These are phyloP conservation scores for Fraxinus platypoda DNA, from an alignment of 305 asterid genomes.

Conservation along the genomic window DNA sequence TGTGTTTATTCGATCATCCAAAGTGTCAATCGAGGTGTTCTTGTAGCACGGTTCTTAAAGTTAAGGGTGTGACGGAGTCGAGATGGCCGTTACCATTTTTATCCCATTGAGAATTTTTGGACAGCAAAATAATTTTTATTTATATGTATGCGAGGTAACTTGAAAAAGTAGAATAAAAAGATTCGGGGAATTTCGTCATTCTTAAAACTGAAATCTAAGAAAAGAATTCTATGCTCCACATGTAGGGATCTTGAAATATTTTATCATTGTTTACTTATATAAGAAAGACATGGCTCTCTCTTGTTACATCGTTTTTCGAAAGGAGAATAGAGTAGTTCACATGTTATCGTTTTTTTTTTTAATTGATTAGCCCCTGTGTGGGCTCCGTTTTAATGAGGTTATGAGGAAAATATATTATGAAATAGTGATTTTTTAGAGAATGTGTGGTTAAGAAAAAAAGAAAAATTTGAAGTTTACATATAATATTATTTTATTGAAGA, in stretches of 20 bases:
- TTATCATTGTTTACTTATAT: not conserved
- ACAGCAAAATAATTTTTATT: not conserved
- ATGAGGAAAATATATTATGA: too few relatives aligned
- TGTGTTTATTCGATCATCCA: too few relatives aligned
- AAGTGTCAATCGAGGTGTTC: too few relatives aligned
- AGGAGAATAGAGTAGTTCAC: not conserved
- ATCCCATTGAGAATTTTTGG: not conserved
- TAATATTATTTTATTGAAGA: too few relatives aligned
- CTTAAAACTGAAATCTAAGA: not conserved
- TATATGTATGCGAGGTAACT: not conserved
- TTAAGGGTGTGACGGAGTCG: not conserved
- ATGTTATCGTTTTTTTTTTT: too few relatives aligned
- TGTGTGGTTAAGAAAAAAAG: too few relatives aligned
- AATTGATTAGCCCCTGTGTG: not conserved
- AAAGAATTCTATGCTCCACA: not conserved
- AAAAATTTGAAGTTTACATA: too few relatives aligned
- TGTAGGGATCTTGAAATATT: not conserved
- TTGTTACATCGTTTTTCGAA: not conserved
- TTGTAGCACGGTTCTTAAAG: too few relatives aligned
- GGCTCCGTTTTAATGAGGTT: too few relatives aligned
- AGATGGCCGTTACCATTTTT: not conserved
- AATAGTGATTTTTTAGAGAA: too few relatives aligned
- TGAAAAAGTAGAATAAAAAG: not conserved
- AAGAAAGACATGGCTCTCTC: not conserved
- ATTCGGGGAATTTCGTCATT: not conserved